Evolutionary conservation across 139 green algal species (phyloP).

Genomic region (Coelastrella sp.): DNA sequence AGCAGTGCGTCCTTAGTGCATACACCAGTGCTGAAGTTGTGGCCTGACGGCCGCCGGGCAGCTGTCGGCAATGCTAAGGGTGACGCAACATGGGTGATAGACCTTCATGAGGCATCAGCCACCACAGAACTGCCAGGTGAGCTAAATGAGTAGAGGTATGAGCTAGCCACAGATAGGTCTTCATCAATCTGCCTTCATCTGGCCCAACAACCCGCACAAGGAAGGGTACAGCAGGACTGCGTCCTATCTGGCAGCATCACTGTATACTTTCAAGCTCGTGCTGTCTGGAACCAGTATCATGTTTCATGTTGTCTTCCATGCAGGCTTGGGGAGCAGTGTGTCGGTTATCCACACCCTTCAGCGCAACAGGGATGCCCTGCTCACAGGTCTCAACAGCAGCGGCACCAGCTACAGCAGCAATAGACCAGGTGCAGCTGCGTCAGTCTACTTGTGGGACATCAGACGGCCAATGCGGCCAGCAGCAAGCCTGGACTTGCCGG

Average conservation of each 20-base stretch:
- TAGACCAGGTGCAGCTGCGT: not conserved
- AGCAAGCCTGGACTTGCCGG: not conserved
- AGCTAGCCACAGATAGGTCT: too few relatives aligned
- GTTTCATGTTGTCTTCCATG: not conserved
- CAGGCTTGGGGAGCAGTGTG: constrained; percentile 15
- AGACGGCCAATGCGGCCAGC: not conserved
- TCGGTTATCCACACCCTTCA: not conserved
- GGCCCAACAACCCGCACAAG: too few relatives aligned
- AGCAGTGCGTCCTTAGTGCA: too few relatives aligned
- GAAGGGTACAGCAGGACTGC: too few relatives aligned
- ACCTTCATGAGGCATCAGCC: not conserved
- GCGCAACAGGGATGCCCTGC: not conserved
- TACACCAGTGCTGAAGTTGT: constrained; percentile 28
- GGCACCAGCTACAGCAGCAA: not conserved
- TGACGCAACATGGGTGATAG: constrained; percentile 8
- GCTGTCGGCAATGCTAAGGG: constrained; percentile 6
- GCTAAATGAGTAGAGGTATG: too few relatives aligned
- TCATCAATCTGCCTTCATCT: too few relatives aligned
- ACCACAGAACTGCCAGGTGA: constrained; percentile 20
- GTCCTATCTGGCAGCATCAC: too few relatives aligned
- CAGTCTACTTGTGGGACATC: constrained; percentile 11
- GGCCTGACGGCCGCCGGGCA: constrained; percentile 12
- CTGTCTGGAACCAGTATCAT: too few relatives aligned
- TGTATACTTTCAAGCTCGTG: too few relatives aligned
- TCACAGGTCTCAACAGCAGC: not conserved